A percentile compares a stretch with the other conserved stretches of the same genome.
Evolutionary conservation across 106 monocot species (phyloP).

Genomic region (Amphibolis antarctica): DNA sequence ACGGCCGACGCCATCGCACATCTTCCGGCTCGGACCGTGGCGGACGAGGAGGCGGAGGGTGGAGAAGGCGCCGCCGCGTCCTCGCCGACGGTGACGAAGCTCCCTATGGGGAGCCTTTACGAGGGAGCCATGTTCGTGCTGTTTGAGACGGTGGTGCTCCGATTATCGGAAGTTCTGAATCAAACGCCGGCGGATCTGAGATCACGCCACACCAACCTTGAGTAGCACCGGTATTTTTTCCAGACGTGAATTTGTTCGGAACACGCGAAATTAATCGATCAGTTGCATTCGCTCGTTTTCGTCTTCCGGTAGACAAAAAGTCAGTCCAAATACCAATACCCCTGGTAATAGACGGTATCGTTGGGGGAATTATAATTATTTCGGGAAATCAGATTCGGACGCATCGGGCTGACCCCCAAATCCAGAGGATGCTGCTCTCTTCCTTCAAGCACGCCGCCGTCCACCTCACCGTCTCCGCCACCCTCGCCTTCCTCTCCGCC

Average conservation of each 20-base stretch:
- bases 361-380: too few relatives aligned
- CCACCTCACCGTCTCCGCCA: conserved; percentile 22
- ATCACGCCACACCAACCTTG: conserved; percentile 75
- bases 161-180: conserved; percentile 33
- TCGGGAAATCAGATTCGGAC: too few relatives aligned
- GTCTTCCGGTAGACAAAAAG: too few relatives aligned
- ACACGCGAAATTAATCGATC: too few relatives aligned
- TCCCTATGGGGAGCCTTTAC: conserved; percentile 92
- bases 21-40: conserved; percentile 81
- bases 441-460: conserved; percentile 17
- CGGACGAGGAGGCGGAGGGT: conserved; percentile 43
- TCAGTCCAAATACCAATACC: too few relatives aligned
- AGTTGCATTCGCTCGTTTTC: not conserved
- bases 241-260: too few relatives aligned
- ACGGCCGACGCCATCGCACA: conserved; percentile 49
- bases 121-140: conserved; percentile 94
- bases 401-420: too few relatives aligned
- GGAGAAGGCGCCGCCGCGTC: not conserved
- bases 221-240: conserved; percentile 15
- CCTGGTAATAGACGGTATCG: too few relatives aligned
- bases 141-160: conserved; percentile 77
- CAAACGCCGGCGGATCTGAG: conserved; percentile 34
- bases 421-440: not conserved
- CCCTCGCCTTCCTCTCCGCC: conserved; percentile 15
- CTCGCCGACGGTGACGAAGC: conserved; percentile 2